Base-by-base conservation (phyloP, 164 flowering plant species). In the Magnolia officinalis region DNA sequence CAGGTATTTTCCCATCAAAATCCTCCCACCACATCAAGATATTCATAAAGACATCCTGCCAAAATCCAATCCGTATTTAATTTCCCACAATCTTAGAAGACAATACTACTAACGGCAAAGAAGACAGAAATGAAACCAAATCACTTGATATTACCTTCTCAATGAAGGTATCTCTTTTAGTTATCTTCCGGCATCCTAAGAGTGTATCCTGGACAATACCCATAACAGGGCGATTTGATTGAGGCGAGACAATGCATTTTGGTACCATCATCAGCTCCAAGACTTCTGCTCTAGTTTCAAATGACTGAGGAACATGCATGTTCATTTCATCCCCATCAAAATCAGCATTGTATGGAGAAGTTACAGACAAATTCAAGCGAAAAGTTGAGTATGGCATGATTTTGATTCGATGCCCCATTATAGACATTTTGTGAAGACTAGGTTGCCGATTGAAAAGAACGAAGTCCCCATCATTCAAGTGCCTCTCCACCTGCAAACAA, bases 261-360 rank as follows among this genome's bases (percentile, higher is more conserved):
- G 99, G 99, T 18, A 96, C 99, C 99, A 96, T 92, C 98, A 96
- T 96, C 67, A 96, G 89, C 83, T 96, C 99, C 84, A 94, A 81
- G 19, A 94, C 98, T 80, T 96, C 99, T 50, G 99, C 99, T 81
- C 99, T 91, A 21, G 99, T 94, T 82, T 94, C 99, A 91, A 94
- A 96, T 67, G 99, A 96, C 83, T 96, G 99, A 69, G 99, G 99
- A 74, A 96, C 99, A 78, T 96, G 99, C 98, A 94, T 96, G 77
- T 96, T 96, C 99, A 96, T 96, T 82, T 96, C 99, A 84, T 96
- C 99, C 23, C 99, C 99, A 87, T 96, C 99, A 87, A 96, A 94
- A 89, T 96, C 99, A 83, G 99, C 99, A 90, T 96, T 96, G 80
- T 96, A 96, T 20, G 99, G 99, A 7, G 99, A 90, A 14, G 99